Base-by-base conservation (phyloP, 129 eudicot species). In the Rutidosis leptorrhynchoides region DNA sequence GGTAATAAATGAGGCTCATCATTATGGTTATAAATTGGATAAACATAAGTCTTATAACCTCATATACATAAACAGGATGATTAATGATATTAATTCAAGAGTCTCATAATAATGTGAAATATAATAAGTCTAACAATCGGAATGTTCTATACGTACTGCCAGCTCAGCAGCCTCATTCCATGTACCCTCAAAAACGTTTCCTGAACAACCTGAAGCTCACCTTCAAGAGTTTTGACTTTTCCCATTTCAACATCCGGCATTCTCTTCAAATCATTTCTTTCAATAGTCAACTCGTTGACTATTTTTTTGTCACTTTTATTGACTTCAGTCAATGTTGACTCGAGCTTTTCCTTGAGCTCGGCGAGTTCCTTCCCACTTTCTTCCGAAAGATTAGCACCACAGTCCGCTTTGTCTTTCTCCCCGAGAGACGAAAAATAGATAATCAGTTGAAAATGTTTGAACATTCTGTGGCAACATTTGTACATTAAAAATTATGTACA, bases 361-460 rank as follows among this genome's bases (percentile, higher is more conserved):
- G 64, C 54, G 32, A 89, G 42, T 65, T 86, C 62, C 43, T 74
- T 67, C 51, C 70, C 83, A 37, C 52, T 71, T 73, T 86, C 92
- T 54, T 58, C 80, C 84, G 89, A 81, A 52, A 80, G 65, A 73
- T 78, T 78, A 10, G 89, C 87, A 71, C 89, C 84, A 45, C 82
- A 84, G 48, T 87, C 87, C 14, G 85, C 83, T 70, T 84, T 80
- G 64, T 79, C 53, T 45, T 82, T 62, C 48, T 67, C 76, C 83
- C 98, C 81, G 78, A 56, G 19, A 45, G 17, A 67, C 35, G 70
- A 37, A 45, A 71, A 48, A 54, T n/a, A 16, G 22, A 35, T 4
- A 57, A 32, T 71, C 61, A 56, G 12, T 62, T 81, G 24, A 80
- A 79, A 35, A 54, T 43, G 25, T 29, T 64, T 42, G 17, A 21